Base-by-base conservation (phyloP, 164 flowering plant genomes). In the Tetracentron sinense region DNA sequence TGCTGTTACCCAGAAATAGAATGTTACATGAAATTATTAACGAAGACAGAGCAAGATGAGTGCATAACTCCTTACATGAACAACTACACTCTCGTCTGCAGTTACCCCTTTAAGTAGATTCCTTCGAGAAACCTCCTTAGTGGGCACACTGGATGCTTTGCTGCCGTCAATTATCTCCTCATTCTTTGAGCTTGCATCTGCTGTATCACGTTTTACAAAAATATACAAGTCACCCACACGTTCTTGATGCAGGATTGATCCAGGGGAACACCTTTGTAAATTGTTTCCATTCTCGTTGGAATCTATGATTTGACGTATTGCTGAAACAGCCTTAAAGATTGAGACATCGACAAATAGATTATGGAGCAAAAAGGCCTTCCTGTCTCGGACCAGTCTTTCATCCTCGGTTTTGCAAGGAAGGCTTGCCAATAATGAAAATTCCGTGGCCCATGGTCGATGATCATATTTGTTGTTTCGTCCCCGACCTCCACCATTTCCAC, bases 401-500 rank as follows among this genome's bases (percentile, higher is more conserved):
- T 91, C 97, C 77, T 90, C 96, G 5, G 97, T 94, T 72, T 87
- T 86, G 81, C 93, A 90, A 35, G 98, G 96, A 62, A 91, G 78
- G 44, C 60, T 73, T 33, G 93, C 90, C 74, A 94, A 68, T 60
- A 85, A 73, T 38, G 97, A 89, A 75, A 94, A 91, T 31, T 94
- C 91, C 30, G 84, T 79, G 0, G 97, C 92, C 98, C 98, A 94
- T 8, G 86, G 85, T 59, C 89, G 83, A 52, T 46, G 74, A 74
- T 89, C 88, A 77, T 78, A 61, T 61, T 83, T 70, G 47, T 82
- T 81, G 58, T 77, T 58, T 79, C 81, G 76, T 76, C 86, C 89
- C 68, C 81, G 95, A 58, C 98, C 98, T 60, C 98, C 97, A 58
- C 96, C 97, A 79, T 73, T 84, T 68, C 98, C 98, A 60, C 96